Percentiles rank a stretch among this genome's conserved stretches.
phyloP scores from a whole-genome alignment of 2,329 filamentous ascomycete species.

The Aspergillus quadricinctus region DNA sequence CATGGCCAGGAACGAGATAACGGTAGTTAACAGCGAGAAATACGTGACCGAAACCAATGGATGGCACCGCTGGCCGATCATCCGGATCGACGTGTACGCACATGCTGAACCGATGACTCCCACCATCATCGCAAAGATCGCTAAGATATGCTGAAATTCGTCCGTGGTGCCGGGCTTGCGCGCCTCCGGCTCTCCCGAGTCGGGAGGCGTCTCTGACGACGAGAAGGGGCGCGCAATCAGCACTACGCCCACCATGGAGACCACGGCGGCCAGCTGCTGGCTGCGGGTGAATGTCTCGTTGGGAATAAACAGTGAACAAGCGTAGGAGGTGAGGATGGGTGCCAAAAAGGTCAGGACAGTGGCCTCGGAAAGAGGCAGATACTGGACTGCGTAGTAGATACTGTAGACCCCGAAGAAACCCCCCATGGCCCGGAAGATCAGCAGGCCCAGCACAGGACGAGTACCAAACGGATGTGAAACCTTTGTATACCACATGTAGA shows the following conservation, averaged over 20 bases:
- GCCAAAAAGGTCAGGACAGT: conserved; percentile 86
- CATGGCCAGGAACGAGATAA: conserved; percentile 63
- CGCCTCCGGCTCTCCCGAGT: conserved; percentile 15
- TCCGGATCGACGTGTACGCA: conserved; percentile 72
- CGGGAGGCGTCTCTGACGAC: conserved; percentile 4
- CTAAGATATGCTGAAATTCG: conserved; percentile 62
- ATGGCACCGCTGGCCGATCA: conserved; percentile 75
- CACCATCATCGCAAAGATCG: conserved; percentile 67
- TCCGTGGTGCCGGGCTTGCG: conserved; percentile 38
- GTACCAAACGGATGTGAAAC: conserved; percentile 67
- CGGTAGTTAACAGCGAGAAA: conserved; percentile 66
- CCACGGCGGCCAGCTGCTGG: conserved; percentile 69
- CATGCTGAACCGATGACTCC: conserved; percentile 72
- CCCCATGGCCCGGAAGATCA: conserved; percentile 63
- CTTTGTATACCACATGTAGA: conserved; percentile 69
- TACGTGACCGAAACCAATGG: conserved; percentile 83
- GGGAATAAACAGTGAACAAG: conserved; percentile 66
- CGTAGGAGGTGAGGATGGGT: conserved; percentile 72
- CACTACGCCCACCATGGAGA: conserved; percentile 75
- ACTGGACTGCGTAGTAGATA: conserved; percentile 70
- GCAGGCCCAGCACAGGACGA: conserved; percentile 61
- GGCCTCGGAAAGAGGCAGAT: conserved; percentile 79
- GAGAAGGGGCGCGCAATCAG: conserved; percentile 69
- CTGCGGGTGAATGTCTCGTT: conserved; percentile 73
- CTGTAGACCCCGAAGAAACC: conserved; percentile 79